Percentiles rank a stretch among this genome's conserved stretches.
Evolutionary conservation across 2,329 filamentous ascomycete genomes (phyloP).

Genomic region (Penicillium crustosum): DNA sequence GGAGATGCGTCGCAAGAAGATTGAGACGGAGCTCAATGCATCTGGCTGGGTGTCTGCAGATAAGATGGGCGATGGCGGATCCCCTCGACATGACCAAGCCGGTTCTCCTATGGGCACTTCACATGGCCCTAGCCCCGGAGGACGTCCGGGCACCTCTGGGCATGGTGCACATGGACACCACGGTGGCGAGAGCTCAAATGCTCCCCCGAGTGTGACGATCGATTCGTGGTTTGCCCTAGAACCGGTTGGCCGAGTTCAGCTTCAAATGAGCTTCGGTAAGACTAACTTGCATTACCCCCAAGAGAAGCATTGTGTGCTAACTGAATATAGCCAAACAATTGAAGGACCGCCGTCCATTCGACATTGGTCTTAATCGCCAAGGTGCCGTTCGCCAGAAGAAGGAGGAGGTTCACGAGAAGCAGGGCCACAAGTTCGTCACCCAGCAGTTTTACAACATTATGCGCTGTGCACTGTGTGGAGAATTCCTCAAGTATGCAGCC

Average conservation of each 20-base stretch:
- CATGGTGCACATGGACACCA: conserved; percentile 28
- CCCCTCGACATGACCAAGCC: conserved; percentile 51
- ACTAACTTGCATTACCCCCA: not conserved
- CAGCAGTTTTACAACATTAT: conserved; percentile 99
- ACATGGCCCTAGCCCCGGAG: conserved; percentile 28
- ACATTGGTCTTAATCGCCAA: conserved; percentile 88
- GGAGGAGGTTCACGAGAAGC: conserved; percentile 97
- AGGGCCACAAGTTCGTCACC: conserved; percentile 97
- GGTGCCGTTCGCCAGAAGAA: conserved; percentile 96
- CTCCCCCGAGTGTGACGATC: conserved; percentile 53
- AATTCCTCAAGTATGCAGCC: conserved; percentile 97
- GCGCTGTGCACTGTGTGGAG: conserved; percentile 95
- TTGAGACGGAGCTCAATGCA: conserved; percentile 91
- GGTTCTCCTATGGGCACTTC: conserved; percentile 50
- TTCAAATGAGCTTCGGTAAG: conserved; percentile 80
- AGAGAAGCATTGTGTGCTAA: conserved; percentile 17
- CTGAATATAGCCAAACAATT: conserved; percentile 69
- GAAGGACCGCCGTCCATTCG: conserved; percentile 77
- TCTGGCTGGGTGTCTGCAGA: conserved; percentile 97
- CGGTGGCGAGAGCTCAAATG: conserved; percentile 32
- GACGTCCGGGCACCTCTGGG: conserved; percentile 26
- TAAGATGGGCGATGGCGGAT: conserved; percentile 71
- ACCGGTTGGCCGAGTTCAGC: conserved; percentile 86
- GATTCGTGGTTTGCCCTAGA: conserved; percentile 98
- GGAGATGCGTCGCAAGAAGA: conserved; percentile 94